Evolutionary conservation across 345 rosid genomes (phyloP).

Genomic region (thale cress (Arabidopsis thaliana)): DNA sequence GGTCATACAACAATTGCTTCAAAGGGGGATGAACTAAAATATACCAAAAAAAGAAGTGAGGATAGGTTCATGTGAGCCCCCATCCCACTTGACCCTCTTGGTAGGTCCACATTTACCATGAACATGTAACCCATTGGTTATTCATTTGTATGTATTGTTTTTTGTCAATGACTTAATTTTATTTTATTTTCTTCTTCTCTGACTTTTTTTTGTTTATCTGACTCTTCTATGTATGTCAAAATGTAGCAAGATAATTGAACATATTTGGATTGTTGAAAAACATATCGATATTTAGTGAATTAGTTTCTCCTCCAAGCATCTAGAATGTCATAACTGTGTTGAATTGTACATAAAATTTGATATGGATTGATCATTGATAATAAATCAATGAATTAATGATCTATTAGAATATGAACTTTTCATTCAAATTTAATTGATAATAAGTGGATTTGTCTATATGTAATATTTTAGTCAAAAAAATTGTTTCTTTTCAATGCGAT

Average conservation of each 20-base stretch:
- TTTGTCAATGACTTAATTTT: slow-evolving; percentile 16
- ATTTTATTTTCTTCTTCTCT: not conserved
- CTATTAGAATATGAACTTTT: too few species aligned
- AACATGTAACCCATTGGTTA: slow-evolving; percentile 10
- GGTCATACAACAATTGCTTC: slow-evolving; percentile 14
- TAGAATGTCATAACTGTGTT: slow-evolving; percentile 16
- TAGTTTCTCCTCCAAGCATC: slow-evolving; percentile 2
- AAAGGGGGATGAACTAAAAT: slow-evolving; percentile 43
- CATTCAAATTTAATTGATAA: too few species aligned
- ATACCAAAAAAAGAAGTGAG: not conserved
- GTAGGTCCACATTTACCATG: slow-evolving; percentile 24
- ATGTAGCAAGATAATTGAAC: slow-evolving; percentile 13
- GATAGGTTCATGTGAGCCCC: slow-evolving; percentile 44
- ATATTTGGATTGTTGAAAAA: not conserved
- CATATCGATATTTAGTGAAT: not conserved
- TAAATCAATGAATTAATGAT: not conserved
- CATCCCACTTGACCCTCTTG: slow-evolving; percentile 41
- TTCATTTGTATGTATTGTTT: not conserved
- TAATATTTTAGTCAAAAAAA: too few species aligned
- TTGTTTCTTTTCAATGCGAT: too few species aligned
- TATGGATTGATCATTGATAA: not conserved
- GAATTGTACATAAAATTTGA: not conserved
- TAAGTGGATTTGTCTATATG: too few species aligned
- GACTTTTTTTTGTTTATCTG: slow-evolving; percentile 1
- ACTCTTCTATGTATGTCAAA: slow-evolving; percentile 29